A percentile compares a stretch with the other conserved stretches of the same genome.
Conservation (phyloP, 78 protist genomes). For the Polysphondylium violaceum region DNA sequence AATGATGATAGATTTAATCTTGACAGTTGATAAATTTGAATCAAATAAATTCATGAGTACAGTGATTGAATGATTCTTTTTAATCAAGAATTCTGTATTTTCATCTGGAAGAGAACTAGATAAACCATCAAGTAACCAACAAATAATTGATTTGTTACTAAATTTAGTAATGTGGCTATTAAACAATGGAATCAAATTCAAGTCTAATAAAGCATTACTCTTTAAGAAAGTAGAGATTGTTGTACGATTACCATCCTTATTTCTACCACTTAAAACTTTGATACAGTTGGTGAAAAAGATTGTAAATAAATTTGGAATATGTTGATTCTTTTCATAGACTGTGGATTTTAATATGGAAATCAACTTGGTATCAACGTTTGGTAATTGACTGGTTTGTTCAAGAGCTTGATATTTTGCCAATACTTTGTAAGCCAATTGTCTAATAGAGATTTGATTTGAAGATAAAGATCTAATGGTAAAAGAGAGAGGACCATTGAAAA, state of each 20-base stretch:
- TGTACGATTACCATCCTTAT: slow-evolving; percentile 7
- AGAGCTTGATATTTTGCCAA: slow-evolving; percentile 3
- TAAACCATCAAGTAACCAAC: slow-evolving; percentile 6
- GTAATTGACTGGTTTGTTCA: background rate
- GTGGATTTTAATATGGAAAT: background rate
- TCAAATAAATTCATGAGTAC: slow-evolving; percentile 25
- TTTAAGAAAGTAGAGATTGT: background rate
- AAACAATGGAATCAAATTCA: slow-evolving; percentile 12
- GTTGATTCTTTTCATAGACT: slow-evolving; percentile 23
- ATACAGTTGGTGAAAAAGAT: slow-evolving; percentile 10
- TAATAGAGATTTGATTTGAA: background rate
- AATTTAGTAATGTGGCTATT: background rate
- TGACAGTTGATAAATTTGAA: background rate
- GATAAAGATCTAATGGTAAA: slow-evolving; percentile 34
- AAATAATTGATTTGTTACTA: background rate
- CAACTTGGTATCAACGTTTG: background rate
- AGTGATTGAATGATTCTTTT: background rate
- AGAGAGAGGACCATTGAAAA: slow-evolving; percentile 50
- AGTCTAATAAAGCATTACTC: slow-evolving; percentile 4
- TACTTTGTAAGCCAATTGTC: slow-evolving; percentile 27
- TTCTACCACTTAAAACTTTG: background rate
- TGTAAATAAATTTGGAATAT: slow-evolving; percentile 31
- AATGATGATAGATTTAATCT: background rate
- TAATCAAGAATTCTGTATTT: slow-evolving; percentile 16
- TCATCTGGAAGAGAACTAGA: slow-evolving; percentile 4